Percentiles rank a stretch among this genome's conserved stretches.
phyloP scores from a whole-genome alignment of 2,329 filamentous ascomycete genomes.

The Corynespora cassiicola region DNA sequence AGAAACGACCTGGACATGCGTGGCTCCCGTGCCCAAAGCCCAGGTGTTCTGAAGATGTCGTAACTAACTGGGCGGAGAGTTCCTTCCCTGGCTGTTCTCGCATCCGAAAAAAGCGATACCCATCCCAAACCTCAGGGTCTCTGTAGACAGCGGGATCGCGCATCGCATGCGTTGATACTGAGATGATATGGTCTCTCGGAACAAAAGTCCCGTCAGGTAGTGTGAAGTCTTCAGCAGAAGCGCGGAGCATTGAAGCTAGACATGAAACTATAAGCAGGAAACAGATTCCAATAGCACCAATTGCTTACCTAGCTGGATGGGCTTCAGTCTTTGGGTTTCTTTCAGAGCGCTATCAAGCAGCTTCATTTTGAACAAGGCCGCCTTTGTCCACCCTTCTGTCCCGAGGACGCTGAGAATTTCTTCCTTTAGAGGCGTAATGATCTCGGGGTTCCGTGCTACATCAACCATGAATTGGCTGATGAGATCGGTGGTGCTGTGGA shows the following conservation, averaged over 20 bases:
- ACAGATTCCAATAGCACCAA: constrained; percentile 2
- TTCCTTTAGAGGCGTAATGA: constrained; percentile 58
- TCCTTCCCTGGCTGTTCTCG: constrained; percentile 6
- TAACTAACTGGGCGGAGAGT: constrained; percentile 8
- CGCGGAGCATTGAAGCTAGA: constrained; percentile 30
- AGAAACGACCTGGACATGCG: constrained; percentile 25
- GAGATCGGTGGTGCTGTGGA: constrained; percentile 52
- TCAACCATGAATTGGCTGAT: constrained; percentile 60
- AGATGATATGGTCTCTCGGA: constrained; percentile 19
- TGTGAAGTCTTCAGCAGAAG: constrained; percentile 21
- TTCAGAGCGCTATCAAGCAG: constrained; percentile 53
- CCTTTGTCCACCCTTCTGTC: constrained; percentile 48
- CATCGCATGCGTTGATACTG: constrained; percentile 6
- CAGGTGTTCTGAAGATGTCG: constrained; percentile 8
- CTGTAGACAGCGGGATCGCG: constrained; percentile 8
- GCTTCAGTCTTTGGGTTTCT: constrained; percentile 45
- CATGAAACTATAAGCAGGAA: too few species aligned
- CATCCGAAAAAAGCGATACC: constrained; percentile 10
- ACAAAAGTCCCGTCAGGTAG: constrained; percentile 35
- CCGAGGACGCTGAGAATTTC: constrained; percentile 56
- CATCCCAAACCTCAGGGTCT: constrained; percentile 16
- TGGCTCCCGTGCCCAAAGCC: constrained; percentile 21
- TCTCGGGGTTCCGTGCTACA: constrained; percentile 58
- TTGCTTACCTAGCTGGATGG: constrained; percentile 34
- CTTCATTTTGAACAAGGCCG: constrained; percentile 46